These are phyloP conservation scores for Elsinoe australis DNA, from an alignment of 2,329 filamentous ascomycete species.

Conservation along the genomic window DNA sequence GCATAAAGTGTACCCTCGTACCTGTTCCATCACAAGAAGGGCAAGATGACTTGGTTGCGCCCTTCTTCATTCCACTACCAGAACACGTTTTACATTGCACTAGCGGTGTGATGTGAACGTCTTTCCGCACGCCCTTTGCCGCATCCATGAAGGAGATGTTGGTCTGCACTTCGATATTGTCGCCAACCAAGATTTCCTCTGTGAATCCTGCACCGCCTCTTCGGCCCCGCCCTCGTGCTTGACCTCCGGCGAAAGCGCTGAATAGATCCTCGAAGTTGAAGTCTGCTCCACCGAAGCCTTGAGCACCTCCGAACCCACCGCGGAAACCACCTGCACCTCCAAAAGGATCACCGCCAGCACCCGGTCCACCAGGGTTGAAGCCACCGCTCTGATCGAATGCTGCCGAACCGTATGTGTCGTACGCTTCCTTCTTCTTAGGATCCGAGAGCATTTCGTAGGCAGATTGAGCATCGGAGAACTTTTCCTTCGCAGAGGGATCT, in stretches of 20 bases:
- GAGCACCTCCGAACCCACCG: conserved; percentile 41
- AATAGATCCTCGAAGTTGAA: conserved; percentile 98
- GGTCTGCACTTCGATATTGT: conserved; percentile 90
- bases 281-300: conserved; percentile 56
- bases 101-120: conserved; percentile 78
- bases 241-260: conserved; percentile 69
- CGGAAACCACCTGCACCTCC: conserved; percentile 45
- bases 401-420: conserved; percentile 82
- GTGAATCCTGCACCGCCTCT: conserved; percentile 57
- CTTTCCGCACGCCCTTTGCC: conserved; percentile 80
- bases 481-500: conserved; percentile 85
- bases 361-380: conserved; percentile 69
- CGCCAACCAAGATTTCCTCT: conserved; percentile 77
- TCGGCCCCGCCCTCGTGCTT: conserved; percentile 41
- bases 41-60: conserved; percentile 65
- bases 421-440: conserved; percentile 84
- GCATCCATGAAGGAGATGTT: conserved; percentile 95
- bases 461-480: conserved; percentile 84
- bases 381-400: conserved; percentile 54
- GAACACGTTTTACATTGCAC: conserved; percentile 73
- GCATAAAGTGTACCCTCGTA: conserved; percentile 77
- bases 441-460: conserved; percentile 93
- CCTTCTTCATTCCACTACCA: conserved; percentile 77
- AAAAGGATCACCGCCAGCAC: conserved; percentile 57
- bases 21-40: conserved; percentile 79